These are phyloP conservation scores for Lithohypha guttulata DNA, from an alignment of 2,329 filamentous ascomycete species.

Conservation along the genomic window DNA sequence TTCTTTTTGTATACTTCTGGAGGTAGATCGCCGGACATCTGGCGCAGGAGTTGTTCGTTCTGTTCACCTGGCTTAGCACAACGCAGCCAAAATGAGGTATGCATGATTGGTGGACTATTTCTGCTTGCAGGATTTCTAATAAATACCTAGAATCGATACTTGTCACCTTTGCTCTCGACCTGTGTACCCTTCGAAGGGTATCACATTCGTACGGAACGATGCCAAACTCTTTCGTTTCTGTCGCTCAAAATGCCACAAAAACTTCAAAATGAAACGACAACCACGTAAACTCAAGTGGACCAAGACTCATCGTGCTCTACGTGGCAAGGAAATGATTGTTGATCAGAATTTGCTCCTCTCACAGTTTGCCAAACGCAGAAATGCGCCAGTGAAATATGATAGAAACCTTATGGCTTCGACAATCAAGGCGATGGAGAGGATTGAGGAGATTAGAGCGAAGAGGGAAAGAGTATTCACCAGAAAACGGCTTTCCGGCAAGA, in stretches of 20 bases:
- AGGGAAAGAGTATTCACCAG: conserved; percentile 90
- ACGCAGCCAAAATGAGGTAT: conserved; percentile 11
- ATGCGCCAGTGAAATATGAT: conserved; percentile 92
- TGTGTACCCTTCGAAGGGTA: conserved; percentile 54
- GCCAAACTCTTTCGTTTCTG: conserved; percentile 58
- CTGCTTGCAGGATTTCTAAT: too few relatives aligned
- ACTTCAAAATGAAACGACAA: conserved; percentile 98
- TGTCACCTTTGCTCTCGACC: conserved; percentile 64
- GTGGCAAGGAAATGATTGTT: conserved; percentile 82
- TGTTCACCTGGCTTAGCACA: not conserved
- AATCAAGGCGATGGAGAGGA: conserved; percentile 81
- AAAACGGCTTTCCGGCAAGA: conserved; percentile 80
- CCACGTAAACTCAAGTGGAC: conserved; percentile 96
- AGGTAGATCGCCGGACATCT: too few relatives aligned
- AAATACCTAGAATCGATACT: conserved; percentile 39
- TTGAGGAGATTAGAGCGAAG: conserved; percentile 70
- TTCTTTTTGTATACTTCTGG: too few relatives aligned
- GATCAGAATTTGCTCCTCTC: conserved; percentile 65
- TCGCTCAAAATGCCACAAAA: conserved; percentile 58
- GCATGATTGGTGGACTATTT: too few relatives aligned
- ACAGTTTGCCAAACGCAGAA: conserved; percentile 82
- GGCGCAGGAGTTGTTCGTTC: too few relatives aligned
- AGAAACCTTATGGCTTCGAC: conserved; percentile 80
- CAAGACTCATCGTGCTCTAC: conserved; percentile 76
- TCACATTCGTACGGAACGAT: conserved; percentile 58